phyloP scores from a whole-genome alignment of 306 rosid genomes.

The Casuarina equisetifolia region DNA sequence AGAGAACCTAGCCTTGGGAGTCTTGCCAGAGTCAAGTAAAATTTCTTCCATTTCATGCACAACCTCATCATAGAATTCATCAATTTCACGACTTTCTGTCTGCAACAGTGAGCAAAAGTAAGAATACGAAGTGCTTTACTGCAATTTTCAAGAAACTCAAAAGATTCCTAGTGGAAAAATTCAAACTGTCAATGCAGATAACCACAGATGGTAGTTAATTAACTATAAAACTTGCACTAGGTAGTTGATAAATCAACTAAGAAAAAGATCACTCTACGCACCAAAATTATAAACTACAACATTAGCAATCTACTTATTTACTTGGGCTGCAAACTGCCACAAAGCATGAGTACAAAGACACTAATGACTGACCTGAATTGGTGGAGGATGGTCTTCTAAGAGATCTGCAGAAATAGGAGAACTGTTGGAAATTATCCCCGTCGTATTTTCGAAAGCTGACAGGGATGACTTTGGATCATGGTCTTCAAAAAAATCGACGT shows the following conservation, averaged over 20 bases:
- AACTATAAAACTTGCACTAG: not conserved
- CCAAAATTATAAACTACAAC: not conserved
- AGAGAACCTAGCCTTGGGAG: conserved; percentile 61
- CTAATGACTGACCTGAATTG: conserved; percentile 56
- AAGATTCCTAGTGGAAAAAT: not conserved
- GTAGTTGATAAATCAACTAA: not conserved
- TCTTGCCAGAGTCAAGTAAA: conserved; percentile 74
- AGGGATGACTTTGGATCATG: conserved; percentile 32
- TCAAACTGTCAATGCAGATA: conserved; percentile 1
- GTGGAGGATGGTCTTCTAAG: conserved; percentile 31
- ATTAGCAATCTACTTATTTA: not conserved
- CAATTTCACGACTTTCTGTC: conserved; percentile 61
- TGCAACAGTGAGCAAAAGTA: conserved; percentile 45
- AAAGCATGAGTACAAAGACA: conserved; percentile 1
- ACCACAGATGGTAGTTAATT: not conserved
- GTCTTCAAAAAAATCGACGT: conserved; percentile 34
- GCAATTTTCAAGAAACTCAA: not conserved
- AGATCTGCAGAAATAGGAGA: conserved; percentile 34
- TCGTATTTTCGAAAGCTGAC: conserved; percentile 23
- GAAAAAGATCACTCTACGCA: not conserved
- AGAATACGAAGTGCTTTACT: not conserved
- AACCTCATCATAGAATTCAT: conserved; percentile 77
- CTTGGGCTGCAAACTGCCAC: not conserved
- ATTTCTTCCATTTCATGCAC: conserved; percentile 98
- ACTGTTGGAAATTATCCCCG: conserved; percentile 38